Conservation (phyloP, 768 basidiomycete species). For the Phlebiopsis gigantea region DNA sequence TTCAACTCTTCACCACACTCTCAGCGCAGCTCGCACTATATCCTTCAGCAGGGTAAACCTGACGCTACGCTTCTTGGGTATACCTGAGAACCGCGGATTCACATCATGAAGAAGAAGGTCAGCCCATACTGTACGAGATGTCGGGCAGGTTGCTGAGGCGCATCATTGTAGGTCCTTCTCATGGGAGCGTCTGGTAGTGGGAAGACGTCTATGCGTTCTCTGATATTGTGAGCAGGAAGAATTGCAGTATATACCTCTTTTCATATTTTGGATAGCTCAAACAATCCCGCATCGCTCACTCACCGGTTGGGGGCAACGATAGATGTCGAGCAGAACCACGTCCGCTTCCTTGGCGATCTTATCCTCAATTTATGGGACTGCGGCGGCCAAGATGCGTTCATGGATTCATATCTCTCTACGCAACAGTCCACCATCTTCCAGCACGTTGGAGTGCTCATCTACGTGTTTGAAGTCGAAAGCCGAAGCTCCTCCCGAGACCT, state of each 20-base stretch:
- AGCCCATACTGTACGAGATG: not conserved
- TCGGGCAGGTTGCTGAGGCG: not conserved
- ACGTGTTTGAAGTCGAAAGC: conserved; percentile 94
- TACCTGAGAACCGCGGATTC: not conserved
- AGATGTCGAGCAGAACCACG: conserved; percentile 96
- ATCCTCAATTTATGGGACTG: conserved; percentile 98
- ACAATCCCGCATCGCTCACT: conserved; percentile 90
- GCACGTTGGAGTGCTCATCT: conserved; percentile 95
- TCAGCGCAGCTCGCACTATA: conserved; percentile 9
- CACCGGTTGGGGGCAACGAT: conserved; percentile 92
- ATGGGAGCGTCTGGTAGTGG: conserved; percentile 97
- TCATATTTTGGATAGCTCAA: conserved; percentile 55
- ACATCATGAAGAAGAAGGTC: conserved; percentile 33
- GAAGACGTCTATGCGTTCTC: conserved; percentile 97
- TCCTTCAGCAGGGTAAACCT: conserved; percentile 5
- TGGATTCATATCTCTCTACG: conserved; percentile 91
- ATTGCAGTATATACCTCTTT: not conserved
- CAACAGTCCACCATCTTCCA: conserved; percentile 95
- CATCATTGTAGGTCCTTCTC: conserved; percentile 67
- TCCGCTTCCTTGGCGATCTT: conserved; percentile 93
- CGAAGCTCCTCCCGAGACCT: conserved; percentile 82
- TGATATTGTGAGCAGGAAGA: conserved; percentile 80
- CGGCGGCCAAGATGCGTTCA: conserved; percentile 96
- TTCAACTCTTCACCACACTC: conserved; percentile 8
- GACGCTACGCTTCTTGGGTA: not conserved